phyloP scores from a whole-genome alignment of 2,329 filamentous ascomycete genomes.

The Coccinonectria pachysandricola region DNA sequence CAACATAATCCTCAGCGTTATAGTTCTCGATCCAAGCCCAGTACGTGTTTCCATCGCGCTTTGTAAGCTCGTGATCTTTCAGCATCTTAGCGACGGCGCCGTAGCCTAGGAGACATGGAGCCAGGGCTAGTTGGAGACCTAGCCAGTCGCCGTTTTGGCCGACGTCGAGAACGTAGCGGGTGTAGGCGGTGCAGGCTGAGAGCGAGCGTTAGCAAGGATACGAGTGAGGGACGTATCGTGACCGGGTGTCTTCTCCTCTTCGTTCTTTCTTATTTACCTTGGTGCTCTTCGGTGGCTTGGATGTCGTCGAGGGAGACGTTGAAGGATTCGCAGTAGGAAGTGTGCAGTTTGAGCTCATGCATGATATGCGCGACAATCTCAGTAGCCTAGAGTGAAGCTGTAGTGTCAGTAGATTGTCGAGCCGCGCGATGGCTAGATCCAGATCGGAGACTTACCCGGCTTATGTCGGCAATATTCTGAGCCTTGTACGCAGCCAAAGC shows the following conservation, averaged over 20 bases:
- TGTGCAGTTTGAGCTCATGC: conserved; percentile 70
- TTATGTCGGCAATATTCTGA: conserved; percentile 61
- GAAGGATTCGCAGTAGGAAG: conserved; percentile 73
- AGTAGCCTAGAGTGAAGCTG: conserved; percentile 17
- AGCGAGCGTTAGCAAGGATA: background rate
- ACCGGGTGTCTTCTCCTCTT: too few species aligned
- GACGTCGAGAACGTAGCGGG: conserved; percentile 77
- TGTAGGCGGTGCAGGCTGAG: conserved; percentile 69
- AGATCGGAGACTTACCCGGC: conserved; percentile 39
- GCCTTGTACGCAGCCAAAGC: conserved; percentile 80
- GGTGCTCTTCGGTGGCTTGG: conserved; percentile 60
- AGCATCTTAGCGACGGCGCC: conserved; percentile 66
- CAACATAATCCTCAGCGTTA: conserved; percentile 64
- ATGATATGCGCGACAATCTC: conserved; percentile 66
- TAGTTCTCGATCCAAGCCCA: conserved; percentile 92
- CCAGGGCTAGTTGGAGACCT: conserved; percentile 71
- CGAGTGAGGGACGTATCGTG: too few species aligned
- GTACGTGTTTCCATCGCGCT: conserved; percentile 59
- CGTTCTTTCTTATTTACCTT: conserved; percentile 51
- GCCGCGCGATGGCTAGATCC: too few species aligned
- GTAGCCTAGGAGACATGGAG: conserved; percentile 87
- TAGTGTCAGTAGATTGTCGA: conserved; percentile 1
- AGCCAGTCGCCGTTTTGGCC: conserved; percentile 83
- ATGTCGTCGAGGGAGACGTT: conserved; percentile 67
- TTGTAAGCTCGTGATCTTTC: conserved; percentile 49